phyloP scores from a whole-genome alignment of 1,284 basidiomycete genomes.

The Sporisorium graminicola region DNA sequence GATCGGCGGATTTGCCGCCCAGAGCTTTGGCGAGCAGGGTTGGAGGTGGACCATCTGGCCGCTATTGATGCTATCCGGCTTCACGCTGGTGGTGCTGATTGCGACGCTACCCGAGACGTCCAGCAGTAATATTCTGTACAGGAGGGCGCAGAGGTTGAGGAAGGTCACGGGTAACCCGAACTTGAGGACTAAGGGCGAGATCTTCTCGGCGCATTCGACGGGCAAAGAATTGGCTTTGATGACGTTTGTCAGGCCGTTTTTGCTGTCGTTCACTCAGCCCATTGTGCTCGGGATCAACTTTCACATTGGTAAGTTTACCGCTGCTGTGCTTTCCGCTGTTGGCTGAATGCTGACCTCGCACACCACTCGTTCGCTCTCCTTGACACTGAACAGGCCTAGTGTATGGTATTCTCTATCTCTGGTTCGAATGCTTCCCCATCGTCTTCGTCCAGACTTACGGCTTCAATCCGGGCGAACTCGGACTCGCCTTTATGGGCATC shows the following conservation, averaged over 20 bases:
- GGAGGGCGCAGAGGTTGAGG: slow-evolving; percentile 69
- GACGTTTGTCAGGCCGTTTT: slow-evolving; percentile 60
- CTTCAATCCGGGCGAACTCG: slow-evolving; percentile 58
- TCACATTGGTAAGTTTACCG: slow-evolving; percentile 55
- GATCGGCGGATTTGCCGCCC: slow-evolving; percentile 55
- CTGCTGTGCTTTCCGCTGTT: too few species aligned
- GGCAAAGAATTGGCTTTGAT: slow-evolving; percentile 51
- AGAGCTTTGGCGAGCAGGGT: slow-evolving; percentile 33
- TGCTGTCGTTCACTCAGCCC: slow-evolving; percentile 52
- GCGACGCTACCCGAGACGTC: slow-evolving; percentile 70
- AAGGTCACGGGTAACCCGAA: slow-evolving; percentile 69
- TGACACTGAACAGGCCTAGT: slow-evolving; percentile 11
- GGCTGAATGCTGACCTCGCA: too few species aligned
- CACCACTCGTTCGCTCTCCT: too few species aligned
- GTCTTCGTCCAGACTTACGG: slow-evolving; percentile 57
- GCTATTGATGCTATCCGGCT: slow-evolving; percentile 68
- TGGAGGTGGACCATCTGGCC: slow-evolving; percentile 69
- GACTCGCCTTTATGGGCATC: slow-evolving; percentile 56
- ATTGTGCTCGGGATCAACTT: slow-evolving; percentile 53
- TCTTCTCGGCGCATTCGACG: slow-evolving; percentile 50
- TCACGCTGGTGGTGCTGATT: slow-evolving; percentile 53
- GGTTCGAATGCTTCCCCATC: slow-evolving; percentile 57
- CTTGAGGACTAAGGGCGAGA: slow-evolving; percentile 68
- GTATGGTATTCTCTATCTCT: slow-evolving; percentile 50
- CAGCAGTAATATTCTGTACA: slow-evolving; percentile 67